Evolutionary conservation across 768 basidiomycete species (phyloP).

Genomic region (Boletus vinaceobasis): DNA sequence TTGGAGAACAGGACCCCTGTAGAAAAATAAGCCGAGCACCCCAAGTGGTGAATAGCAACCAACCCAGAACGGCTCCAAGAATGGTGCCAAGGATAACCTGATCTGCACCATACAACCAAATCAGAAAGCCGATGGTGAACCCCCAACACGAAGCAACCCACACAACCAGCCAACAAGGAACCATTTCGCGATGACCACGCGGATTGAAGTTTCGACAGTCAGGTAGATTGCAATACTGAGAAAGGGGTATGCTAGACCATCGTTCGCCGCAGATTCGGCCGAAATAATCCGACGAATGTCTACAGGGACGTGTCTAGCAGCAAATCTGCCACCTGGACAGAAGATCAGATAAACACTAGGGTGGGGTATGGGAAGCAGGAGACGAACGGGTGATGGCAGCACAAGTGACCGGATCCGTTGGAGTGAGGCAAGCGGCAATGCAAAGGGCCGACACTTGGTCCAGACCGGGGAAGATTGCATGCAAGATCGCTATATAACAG

Average conservation of each 20-base stretch:
- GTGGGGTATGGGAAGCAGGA: not conserved
- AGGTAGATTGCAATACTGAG: constrained; percentile 84
- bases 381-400: constrained; percentile 70
- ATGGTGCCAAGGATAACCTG: constrained; percentile 74
- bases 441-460: constrained; percentile 74
- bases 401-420: constrained; percentile 93
- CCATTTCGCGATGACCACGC: constrained; percentile 78
- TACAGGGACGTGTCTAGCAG: constrained; percentile 62
- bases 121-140: not conserved
- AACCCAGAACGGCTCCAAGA: constrained; percentile 59
- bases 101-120: constrained; percentile 42
- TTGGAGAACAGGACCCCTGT: constrained; percentile 65
- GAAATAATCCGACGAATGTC: constrained; percentile 79
- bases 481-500: constrained; percentile 55
- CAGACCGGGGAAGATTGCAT: constrained; percentile 67
- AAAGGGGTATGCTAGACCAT: constrained; percentile 94
- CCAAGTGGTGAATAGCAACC: constrained; percentile 3
- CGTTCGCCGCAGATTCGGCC: constrained; percentile 93
- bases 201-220: constrained; percentile 60
- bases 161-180: constrained; percentile 81
- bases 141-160: constrained; percentile 8
- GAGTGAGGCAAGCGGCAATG: constrained; percentile 86
- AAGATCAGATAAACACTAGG: not conserved
- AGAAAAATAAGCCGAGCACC: not conserved
- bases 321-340: constrained; percentile 62